Percentiles rank a stretch among this genome's conserved stretches.
These are phyloP conservation scores for Crithidia sp. DNA, from an alignment of 208 protist genomes.

Conservation along the genomic window DNA sequence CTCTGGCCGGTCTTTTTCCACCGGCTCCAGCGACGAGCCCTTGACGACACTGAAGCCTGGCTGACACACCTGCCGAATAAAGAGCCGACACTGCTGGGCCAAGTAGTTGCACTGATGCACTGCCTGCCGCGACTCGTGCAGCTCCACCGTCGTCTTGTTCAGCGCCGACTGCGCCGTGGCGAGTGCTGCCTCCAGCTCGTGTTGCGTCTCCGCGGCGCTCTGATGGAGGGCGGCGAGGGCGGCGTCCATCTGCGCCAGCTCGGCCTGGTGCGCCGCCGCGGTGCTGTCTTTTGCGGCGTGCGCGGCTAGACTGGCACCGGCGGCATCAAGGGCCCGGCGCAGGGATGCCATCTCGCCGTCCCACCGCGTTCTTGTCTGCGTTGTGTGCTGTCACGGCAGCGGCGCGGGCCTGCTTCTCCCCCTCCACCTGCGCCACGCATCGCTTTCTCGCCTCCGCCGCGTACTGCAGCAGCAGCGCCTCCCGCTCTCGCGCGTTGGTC, in stretches of 20 bases:
- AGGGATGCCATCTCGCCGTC: conserved; percentile 4
- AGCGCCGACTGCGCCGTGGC: conserved; percentile 28
- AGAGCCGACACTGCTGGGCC: conserved; percentile 75
- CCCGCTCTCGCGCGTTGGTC: conserved; percentile 5
- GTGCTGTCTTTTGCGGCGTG: background rate
- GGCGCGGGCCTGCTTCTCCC: background rate
- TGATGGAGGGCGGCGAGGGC: conserved; percentile 30
- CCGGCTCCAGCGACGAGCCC: conserved; percentile 68
- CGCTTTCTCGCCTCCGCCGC: background rate
- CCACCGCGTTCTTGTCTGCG: background rate
- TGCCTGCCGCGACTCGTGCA: conserved; percentile 20
- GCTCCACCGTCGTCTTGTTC: conserved; percentile 20
- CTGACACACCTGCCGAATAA: conserved; percentile 80
- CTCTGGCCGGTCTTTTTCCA: conserved; percentile 67
- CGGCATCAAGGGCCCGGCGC: conserved; percentile 8
- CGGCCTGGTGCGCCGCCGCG: background rate
- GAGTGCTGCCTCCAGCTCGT: conserved; percentile 43
- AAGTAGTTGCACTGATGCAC: conserved; percentile 48
- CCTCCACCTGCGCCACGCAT: background rate
- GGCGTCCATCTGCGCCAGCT: conserved; percentile 11
- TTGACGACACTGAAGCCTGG: conserved; percentile 87
- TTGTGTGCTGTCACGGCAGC: background rate
- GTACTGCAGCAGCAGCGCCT: conserved; percentile 6
- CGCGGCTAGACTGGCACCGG: background rate
- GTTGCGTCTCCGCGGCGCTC: conserved; percentile 26